Base-by-base conservation (phyloP, 257 asterid species). In the Plantago major region DNA sequence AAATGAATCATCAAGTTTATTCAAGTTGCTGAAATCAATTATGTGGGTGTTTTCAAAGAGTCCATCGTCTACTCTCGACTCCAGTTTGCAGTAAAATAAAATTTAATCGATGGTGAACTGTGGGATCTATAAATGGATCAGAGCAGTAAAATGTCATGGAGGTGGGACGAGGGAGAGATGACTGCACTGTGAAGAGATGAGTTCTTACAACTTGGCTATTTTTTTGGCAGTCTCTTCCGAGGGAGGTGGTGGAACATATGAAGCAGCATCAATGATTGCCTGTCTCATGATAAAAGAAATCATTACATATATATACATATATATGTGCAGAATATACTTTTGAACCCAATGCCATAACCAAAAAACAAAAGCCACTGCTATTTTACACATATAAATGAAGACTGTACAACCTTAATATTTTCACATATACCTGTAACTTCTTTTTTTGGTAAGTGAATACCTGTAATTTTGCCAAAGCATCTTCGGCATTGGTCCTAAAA, bases 231-330 rank as follows among this genome's bases (percentile, higher is more conserved):
- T 83, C 81, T 87, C 96, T 75, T 76, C 78, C 45, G 99, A 81
- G 71, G 96, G 99, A 73, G 96, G 92, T 19, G 84, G 87, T 7
- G 99, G 96, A 28, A 84, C 96, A 62, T 93, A 93, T 2, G 96
- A 85, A 62, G 99, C 99, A 67, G 82, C 94, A 64, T 93, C 96
- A 53, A 93, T 85, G 69, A 93, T 93, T 53, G 78, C 95, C 99
- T 93, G 87, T 62, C 64, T 55, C 73, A 64, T 70, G 28, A 73
- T 67, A 66, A 60, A 18, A 22, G 67, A 52, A 69, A 56, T 43
- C 15, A 69, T 53, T 33, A 64, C 28, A 9, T 4, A 17, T n/a
- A 15, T 5, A 17, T 3, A 48, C 11, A 16, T 22, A 22, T 22
- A 22, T 22, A 33, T 33, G 8, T 5, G 40, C 40, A 7, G 8